phyloP scores from a whole-genome alignment of 768 basidiomycete species.

The Cystobasidium tubakii region DNA sequence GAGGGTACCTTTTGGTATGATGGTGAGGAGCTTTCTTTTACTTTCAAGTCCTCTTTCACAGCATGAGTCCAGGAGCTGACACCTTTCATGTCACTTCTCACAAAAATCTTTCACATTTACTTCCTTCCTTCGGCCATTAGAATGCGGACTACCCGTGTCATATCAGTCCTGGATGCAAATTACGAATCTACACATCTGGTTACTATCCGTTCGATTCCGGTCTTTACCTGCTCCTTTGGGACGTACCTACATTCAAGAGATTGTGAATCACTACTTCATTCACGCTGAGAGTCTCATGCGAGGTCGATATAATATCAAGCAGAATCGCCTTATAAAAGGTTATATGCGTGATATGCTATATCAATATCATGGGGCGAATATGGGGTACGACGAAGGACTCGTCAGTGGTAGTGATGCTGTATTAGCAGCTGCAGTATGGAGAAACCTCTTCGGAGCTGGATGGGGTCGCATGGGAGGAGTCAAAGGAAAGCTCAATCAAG shows the following conservation, averaged over 20 bases:
- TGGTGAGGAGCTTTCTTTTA: slow-evolving; percentile 47
- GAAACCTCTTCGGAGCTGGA: slow-evolving; percentile 78
- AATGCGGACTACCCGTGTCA: slow-evolving; percentile 76
- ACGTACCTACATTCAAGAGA: slow-evolving; percentile 64
- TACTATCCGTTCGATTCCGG: slow-evolving; percentile 79
- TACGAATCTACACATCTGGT: slow-evolving; percentile 85
- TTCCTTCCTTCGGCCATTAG: slow-evolving; percentile 53
- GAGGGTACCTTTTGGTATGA: slow-evolving; percentile 53
- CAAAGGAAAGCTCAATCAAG: slow-evolving; percentile 52
- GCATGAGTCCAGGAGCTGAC: background rate
- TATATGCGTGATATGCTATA: slow-evolving; percentile 83
- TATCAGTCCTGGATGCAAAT: slow-evolving; percentile 97
- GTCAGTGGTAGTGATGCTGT: slow-evolving; percentile 67
- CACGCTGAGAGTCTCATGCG: slow-evolving; percentile 88
- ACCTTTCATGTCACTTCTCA: no score
- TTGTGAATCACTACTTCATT: slow-evolving; percentile 91
- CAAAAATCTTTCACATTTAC: no score
- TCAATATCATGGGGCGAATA: slow-evolving; percentile 76
- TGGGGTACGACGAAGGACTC: slow-evolving; percentile 65
- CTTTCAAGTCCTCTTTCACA: background rate
- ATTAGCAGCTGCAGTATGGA: slow-evolving; percentile 80
- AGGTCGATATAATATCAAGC: slow-evolving; percentile 63
- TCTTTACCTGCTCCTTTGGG: slow-evolving; percentile 67
- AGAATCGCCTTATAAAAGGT: slow-evolving; percentile 61
- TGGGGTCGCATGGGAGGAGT: slow-evolving; percentile 55